Conservation (phyloP, 1,139 yeast genomes). For the Magnusiomyces fungicola region DNA sequence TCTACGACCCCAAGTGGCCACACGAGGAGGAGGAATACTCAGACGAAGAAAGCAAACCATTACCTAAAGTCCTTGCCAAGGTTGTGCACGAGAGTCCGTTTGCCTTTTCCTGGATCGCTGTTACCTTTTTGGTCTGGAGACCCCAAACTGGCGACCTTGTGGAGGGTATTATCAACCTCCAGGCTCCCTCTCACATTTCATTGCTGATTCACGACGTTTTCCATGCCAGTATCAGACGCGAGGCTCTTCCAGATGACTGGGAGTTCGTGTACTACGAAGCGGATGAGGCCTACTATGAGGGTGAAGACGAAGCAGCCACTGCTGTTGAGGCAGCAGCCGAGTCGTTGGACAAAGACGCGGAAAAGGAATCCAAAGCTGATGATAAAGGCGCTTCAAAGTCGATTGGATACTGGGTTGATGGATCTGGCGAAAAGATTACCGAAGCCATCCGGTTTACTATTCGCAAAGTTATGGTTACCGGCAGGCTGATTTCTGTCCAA, state of each 20-base stretch:
- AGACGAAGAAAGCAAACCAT: slow-evolving; percentile 32
- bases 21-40: slow-evolving; percentile 11
- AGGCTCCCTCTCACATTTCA: slow-evolving; percentile 93
- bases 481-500: slow-evolving; percentile 75
- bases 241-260: slow-evolving; percentile 79
- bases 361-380: slow-evolving; percentile 6
- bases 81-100: slow-evolving; percentile 80
- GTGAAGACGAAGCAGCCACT: slow-evolving; percentile 21
- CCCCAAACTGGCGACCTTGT: slow-evolving; percentile 78
- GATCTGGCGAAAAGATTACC: slow-evolving; percentile 60
- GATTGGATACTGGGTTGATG: slow-evolving; percentile 84
- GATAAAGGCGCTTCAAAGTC: slow-evolving; percentile 36
- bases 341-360: slow-evolving; percentile 4
- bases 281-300: slow-evolving; percentile 38
- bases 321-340: slow-evolving; percentile 21
- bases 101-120: slow-evolving; percentile 77
- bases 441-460: slow-evolving; percentile 75
- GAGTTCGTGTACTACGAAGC: slow-evolving; percentile 69
- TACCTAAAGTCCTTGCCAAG: slow-evolving; percentile 45
- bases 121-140: slow-evolving; percentile 81
- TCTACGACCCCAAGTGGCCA: background rate
- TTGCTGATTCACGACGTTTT: slow-evolving; percentile 85
- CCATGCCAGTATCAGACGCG: slow-evolving; percentile 85
- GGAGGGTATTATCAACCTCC: slow-evolving; percentile 85
- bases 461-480: slow-evolving; percentile 65